Conservation (phyloP, 129 eudicot genomes). For the Flaveria bidentis region DNA sequence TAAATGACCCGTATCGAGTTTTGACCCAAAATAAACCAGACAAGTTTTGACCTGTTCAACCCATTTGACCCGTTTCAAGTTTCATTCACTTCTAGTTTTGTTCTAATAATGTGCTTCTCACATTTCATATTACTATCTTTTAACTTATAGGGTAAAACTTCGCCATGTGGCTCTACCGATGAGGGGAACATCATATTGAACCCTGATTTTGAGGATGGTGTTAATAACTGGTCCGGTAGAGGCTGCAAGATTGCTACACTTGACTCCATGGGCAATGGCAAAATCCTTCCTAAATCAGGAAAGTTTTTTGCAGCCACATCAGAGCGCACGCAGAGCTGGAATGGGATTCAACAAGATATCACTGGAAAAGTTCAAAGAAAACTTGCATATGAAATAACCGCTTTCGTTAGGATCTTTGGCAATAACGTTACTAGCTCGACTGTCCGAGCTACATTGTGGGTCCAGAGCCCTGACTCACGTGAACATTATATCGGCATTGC, state of each 20-base stretch:
- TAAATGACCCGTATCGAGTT: neutral
- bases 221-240: slow-evolving; percentile 84
- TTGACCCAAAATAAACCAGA: neutral
- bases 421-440: slow-evolving; percentile 53
- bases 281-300: slow-evolving; percentile 67
- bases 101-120: neutral
- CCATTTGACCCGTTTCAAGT: neutral
- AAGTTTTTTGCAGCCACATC: slow-evolving; percentile 74
- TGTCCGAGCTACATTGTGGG: slow-evolving; percentile 74
- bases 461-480: slow-evolving; percentile 67
- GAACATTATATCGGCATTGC: slow-evolving; percentile 83
- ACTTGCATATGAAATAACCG: slow-evolving; percentile 64
- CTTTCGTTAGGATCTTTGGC: slow-evolving; percentile 72
- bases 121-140: neutral
- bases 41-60: neutral
- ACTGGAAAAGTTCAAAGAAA: slow-evolving; percentile 69
- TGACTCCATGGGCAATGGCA: slow-evolving; percentile 67
- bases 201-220: slow-evolving; percentile 74
- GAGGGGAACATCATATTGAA: slow-evolving; percentile 66
- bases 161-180: slow-evolving; percentile 29
- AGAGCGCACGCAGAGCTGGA: slow-evolving; percentile 80
- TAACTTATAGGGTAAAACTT: slow-evolving; percentile 33
- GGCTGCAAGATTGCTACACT: slow-evolving; percentile 71
- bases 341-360: slow-evolving; percentile 95
- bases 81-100: neutral